Conservation (phyloP, 2,329 filamentous ascomycete species). For the Alternaria conjuncta region DNA sequence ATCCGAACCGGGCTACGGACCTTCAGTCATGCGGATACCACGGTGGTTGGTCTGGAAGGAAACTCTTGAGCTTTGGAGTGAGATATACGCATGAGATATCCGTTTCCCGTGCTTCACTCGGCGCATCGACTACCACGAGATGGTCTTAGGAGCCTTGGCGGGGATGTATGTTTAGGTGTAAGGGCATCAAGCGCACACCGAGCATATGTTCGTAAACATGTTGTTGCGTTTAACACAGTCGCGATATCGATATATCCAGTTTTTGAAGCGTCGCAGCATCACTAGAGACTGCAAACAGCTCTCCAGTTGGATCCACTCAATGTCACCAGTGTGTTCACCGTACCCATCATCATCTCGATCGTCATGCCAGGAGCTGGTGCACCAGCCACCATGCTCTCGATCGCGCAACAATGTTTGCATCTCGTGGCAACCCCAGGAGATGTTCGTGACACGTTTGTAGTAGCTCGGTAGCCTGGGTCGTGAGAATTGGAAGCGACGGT, state of each 20-base stretch:
- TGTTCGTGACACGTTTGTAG: background rate
- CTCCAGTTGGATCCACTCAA: background rate
- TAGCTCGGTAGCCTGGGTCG: background rate
- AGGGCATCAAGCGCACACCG: background rate
- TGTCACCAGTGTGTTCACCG: background rate
- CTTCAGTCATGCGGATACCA: constrained; percentile 15
- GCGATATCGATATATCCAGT: background rate
- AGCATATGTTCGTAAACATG: background rate
- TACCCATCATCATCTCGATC: background rate
- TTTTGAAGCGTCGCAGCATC: background rate
- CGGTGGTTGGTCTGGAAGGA: constrained; percentile 4
- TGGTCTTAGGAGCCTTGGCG: background rate
- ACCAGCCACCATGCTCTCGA: background rate
- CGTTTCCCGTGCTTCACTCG: background rate
- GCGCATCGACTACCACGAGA: background rate
- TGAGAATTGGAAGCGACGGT: background rate
- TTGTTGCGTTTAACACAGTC: background rate
- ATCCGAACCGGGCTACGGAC: constrained; percentile 8
- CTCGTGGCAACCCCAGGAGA: background rate
- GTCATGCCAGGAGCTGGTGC: background rate
- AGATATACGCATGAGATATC: background rate
- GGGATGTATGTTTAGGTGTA: background rate
- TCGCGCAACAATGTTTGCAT: background rate
- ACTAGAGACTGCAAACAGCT: background rate
- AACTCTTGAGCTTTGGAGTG: background rate